Base-by-base conservation (phyloP, 306 rosid species). In the Alnus rubra region DNA sequence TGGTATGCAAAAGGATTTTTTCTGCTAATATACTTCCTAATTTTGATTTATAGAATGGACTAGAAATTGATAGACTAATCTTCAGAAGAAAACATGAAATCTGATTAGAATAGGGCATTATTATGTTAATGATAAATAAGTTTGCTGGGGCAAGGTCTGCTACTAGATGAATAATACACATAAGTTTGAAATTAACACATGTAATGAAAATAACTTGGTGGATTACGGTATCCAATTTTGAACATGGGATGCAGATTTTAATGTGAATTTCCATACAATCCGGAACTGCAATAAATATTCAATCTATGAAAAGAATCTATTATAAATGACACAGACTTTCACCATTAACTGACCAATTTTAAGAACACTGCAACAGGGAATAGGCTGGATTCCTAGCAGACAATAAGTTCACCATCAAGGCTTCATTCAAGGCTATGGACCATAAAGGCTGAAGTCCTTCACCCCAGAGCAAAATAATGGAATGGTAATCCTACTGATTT, bases 161-260 rank as follows among this genome's bases (percentile, higher is more conserved):
- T 10, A 28, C 65, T 28, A 28, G 7, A 59, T 9, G 72, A 19
- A 67, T 2, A 16, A 64, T 14, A 64, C 5, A 3, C 70, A 14
- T 7, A 14, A 64, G 70, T 64, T 33, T 64, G 19, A 14, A 6
- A 64, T 35, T 6, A 64, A 14, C 19, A 42, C 19, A 37, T 64
- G 69, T 31, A 14, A 35, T 35, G 15, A 9, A 10, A 64, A 64
- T 64, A 33, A 35, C 28, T 35, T 15, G 48, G 48, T 37, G n/a
- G 19, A 16, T 15, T 7, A 35, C 5, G n/a, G 11, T 35, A 23
- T 37, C 48, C 28, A 64, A 35, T 64, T 62, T 35, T 16, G n/a
- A 64, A 64, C 44, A 68, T 39, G 72, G 51, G 50, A 68, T 16
- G 50, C 47, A 68, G 49, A 68, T 68, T 18, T 28, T n/a, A 42